Conservation (phyloP, 192 early-diverging fungal species). For the Lobulomyces angularis region DNA sequence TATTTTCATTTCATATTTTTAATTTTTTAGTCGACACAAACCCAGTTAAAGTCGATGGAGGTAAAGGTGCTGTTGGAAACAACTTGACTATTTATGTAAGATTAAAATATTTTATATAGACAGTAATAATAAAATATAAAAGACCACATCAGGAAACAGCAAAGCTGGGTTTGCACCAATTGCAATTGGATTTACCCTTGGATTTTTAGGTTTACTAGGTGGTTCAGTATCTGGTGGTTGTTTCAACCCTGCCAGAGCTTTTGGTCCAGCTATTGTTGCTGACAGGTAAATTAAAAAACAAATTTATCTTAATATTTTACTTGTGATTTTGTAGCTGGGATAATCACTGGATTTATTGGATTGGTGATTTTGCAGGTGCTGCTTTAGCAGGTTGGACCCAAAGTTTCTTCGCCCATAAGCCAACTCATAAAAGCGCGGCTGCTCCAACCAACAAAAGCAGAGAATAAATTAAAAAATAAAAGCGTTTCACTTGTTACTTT, state of each 20-base stretch:
- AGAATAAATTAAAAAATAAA: too few relatives aligned
- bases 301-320: slow-evolving; percentile 5
- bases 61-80: slow-evolving; percentile 16
- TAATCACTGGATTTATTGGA: slow-evolving; percentile 48
- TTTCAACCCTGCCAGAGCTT: slow-evolving; percentile 50
- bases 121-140: neutral
- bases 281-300: too few relatives aligned
- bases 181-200: slow-evolving; percentile 49
- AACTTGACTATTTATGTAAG: slow-evolving; percentile 50
- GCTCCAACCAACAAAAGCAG: too few relatives aligned
- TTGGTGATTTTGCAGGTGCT: slow-evolving; percentile 40
- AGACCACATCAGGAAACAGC: slow-evolving; percentile 49
- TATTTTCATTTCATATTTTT: slow-evolving; percentile 26
- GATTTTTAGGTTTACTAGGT: slow-evolving; percentile 35
- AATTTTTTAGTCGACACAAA: slow-evolving; percentile 31
- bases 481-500: too few relatives aligned
- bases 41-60: slow-evolving; percentile 5
- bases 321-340: slow-evolving; percentile 36
- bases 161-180: slow-evolving; percentile 53
- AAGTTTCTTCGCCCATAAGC: slow-evolving; percentile 39
- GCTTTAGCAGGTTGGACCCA: slow-evolving; percentile 39
- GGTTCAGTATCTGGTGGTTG: slow-evolving; percentile 44
- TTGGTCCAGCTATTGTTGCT: slow-evolving; percentile 18
- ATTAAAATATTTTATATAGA: slow-evolving; percentile 3
- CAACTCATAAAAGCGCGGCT: neutral